These are phyloP conservation scores for Aspergillus versicolor DNA, from an alignment of 2,329 filamentous ascomycete species.

Conservation along the genomic window DNA sequence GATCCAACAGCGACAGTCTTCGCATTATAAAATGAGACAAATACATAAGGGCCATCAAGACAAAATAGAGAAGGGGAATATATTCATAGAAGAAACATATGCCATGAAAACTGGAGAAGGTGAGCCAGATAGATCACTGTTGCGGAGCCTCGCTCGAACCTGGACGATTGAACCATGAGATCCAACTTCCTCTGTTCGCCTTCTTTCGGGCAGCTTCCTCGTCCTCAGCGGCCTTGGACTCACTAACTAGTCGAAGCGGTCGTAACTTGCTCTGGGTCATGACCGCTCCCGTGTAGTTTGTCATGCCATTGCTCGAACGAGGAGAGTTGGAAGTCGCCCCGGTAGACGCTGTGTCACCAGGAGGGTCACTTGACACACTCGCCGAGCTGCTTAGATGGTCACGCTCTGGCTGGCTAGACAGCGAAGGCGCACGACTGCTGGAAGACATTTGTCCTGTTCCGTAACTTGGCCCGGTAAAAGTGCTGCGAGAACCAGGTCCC, in stretches of 20 bases:
- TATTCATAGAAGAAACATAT: not conserved
- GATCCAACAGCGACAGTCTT: not conserved
- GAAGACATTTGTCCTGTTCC: conserved; percentile 55
- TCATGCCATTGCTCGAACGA: conserved; percentile 65
- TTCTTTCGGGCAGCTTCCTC: conserved; percentile 47
- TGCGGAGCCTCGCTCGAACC: conserved; percentile 27
- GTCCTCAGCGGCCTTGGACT: conserved; percentile 40
- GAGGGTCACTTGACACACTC: conserved; percentile 50
- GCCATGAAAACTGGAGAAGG: conserved; percentile 6
- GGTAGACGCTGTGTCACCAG: conserved; percentile 46
- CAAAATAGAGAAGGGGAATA: conserved; percentile 4
- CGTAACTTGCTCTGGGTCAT: conserved; percentile 71
- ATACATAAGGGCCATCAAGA: not conserved
- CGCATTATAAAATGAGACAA: conserved; percentile 1
- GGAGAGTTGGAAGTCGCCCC: conserved; percentile 54
- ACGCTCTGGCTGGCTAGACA: conserved; percentile 48
- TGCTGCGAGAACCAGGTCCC: conserved; percentile 40
- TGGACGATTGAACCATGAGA: conserved; percentile 46
- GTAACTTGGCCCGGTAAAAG: conserved; percentile 45
- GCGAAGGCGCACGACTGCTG: conserved; percentile 53
- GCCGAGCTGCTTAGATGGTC: conserved; percentile 67
- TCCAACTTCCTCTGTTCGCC: conserved; percentile 48
- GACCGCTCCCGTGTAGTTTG: conserved; percentile 65
- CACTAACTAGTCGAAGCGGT: conserved; percentile 74
- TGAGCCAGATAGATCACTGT: conserved; percentile 6